Evolutionary conservation across 495 filamentous ascomycete genomes (phyloP).

Genomic region (Penicillium tannophilum): DNA sequence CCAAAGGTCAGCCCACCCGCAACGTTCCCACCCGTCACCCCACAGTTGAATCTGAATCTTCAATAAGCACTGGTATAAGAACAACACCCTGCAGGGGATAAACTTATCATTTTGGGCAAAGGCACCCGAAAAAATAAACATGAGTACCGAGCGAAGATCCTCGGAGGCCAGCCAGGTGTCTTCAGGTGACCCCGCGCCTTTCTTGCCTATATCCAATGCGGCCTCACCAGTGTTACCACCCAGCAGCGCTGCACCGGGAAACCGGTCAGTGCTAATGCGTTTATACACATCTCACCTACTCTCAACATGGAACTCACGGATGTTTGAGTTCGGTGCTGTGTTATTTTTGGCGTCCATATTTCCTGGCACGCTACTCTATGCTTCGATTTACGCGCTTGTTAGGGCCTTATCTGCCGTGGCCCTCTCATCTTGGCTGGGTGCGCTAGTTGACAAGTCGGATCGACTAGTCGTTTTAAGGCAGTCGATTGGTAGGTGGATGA

Average conservation of each 20-base stretch:
- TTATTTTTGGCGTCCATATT: slow-evolving; percentile 62
- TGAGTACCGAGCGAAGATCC: background rate
- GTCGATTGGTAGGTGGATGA: slow-evolving; percentile 45
- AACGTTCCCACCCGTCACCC: background rate
- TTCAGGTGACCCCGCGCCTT: background rate
- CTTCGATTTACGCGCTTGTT: slow-evolving; percentile 42
- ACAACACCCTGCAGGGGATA: background rate
- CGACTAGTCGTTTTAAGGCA: slow-evolving; percentile 50
- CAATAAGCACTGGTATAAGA: background rate
- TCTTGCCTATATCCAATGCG: background rate
- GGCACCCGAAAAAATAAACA: background rate
- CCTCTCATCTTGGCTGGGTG: slow-evolving; percentile 49
- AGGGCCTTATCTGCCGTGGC: slow-evolving; percentile 32
- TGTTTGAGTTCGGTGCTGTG: slow-evolving; percentile 68
- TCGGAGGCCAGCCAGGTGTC: background rate
- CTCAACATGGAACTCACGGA: slow-evolving; percentile 70
- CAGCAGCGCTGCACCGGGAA: background rate
- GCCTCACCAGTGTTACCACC: background rate
- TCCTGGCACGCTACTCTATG: slow-evolving; percentile 53
- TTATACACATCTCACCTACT: slow-evolving; percentile 64
- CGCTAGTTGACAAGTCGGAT: slow-evolving; percentile 45
- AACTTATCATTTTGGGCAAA: background rate
- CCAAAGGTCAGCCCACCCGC: background rate
- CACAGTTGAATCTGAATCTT: background rate
- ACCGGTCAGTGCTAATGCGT: slow-evolving; percentile 25